Conservation (phyloP, 192 early-diverging fungal genomes). For the Borealophlyctis nickersoniae region DNA sequence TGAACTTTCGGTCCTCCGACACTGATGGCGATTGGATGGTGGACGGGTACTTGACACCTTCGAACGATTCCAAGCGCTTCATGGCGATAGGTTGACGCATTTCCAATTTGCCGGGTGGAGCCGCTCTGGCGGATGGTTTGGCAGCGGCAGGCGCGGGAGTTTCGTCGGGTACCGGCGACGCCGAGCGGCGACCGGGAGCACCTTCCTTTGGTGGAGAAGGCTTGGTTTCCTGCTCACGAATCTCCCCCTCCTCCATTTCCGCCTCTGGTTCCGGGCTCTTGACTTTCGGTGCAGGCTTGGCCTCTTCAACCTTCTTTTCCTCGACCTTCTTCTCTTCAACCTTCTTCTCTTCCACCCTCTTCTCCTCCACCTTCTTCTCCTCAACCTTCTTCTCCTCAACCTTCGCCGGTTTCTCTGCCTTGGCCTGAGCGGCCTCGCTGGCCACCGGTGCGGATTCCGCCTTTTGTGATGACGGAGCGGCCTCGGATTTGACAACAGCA, state of each 20-base stretch:
- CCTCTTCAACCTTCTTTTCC: neutral
- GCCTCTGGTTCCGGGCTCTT: conserved; percentile 17
- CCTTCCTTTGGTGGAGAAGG: conserved; percentile 8
- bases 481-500: too few relatives aligned
- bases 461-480: too few relatives aligned
- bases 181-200: conserved; percentile 9
- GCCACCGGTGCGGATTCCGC: neutral
- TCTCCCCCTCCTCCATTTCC: conserved; percentile 19
- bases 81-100: conserved; percentile 30
- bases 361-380: conserved; percentile 37
- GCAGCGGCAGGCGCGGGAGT: conserved; percentile 8
- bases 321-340: conserved; percentile 6
- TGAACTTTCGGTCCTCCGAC: conserved; percentile 59
- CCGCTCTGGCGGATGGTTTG: neutral
- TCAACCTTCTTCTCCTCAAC: conserved; percentile 12
- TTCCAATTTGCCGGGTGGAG: conserved; percentile 8
- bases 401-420: neutral
- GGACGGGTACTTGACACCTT: conserved; percentile 52
- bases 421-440: neutral
- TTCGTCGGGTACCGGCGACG: conserved; percentile 15
- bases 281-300: neutral
- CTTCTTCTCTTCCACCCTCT: conserved; percentile 43
- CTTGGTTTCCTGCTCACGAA: conserved; percentile 10
- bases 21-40: conserved; percentile 32
- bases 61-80: conserved; percentile 28